A percentile compares a stretch with the other conserved stretches of the same genome.
Conservation (phyloP, 345 rosid species). For the Lumnitzera littorea region DNA sequence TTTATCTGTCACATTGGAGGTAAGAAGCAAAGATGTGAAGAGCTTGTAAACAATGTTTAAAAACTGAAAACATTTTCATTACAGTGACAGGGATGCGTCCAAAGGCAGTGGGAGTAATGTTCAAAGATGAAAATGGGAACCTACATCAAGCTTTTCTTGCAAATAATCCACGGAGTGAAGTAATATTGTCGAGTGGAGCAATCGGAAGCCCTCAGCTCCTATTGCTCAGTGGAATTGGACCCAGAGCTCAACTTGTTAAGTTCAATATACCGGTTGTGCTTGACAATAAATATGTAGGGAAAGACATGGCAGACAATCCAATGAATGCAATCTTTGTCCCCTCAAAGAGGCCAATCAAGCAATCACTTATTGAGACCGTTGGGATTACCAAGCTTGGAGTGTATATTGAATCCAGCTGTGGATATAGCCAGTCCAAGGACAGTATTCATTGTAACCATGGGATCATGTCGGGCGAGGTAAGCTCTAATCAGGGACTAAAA, state of each 20-base stretch:
- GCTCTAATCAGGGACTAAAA: not conserved
- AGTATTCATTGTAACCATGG: slow-evolving; percentile 84
- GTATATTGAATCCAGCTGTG: slow-evolving; percentile 90
- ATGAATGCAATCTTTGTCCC: slow-evolving; percentile 85
- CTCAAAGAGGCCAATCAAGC: slow-evolving; percentile 42
- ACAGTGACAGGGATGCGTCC: slow-evolving; percentile 42
- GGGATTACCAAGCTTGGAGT: slow-evolving; percentile 90
- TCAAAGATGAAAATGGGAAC: slow-evolving; percentile 79
- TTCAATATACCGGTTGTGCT: slow-evolving; percentile 56
- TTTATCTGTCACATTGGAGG: no score
- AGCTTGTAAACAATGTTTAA: not conserved
- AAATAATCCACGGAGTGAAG: slow-evolving; percentile 51
- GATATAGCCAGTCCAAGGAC: slow-evolving; percentile 67
- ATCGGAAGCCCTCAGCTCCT: slow-evolving; percentile 88
- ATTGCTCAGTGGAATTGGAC: slow-evolving; percentile 87
- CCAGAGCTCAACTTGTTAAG: slow-evolving; percentile 52
- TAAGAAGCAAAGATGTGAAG: not conserved
- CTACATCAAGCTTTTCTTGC: slow-evolving; percentile 56
- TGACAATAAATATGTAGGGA: slow-evolving; percentile 63
- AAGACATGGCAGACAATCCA: slow-evolving; percentile 92
- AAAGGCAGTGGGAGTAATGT: slow-evolving; percentile 66
- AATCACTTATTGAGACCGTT: slow-evolving; percentile 82
- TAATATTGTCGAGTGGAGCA: slow-evolving; percentile 79
- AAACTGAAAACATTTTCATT: not conserved
- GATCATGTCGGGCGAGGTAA: slow-evolving; percentile 77